phyloP scores from a whole-genome alignment of 2,329 filamentous ascomycete genomes.

The Ilyonectria destructans region DNA sequence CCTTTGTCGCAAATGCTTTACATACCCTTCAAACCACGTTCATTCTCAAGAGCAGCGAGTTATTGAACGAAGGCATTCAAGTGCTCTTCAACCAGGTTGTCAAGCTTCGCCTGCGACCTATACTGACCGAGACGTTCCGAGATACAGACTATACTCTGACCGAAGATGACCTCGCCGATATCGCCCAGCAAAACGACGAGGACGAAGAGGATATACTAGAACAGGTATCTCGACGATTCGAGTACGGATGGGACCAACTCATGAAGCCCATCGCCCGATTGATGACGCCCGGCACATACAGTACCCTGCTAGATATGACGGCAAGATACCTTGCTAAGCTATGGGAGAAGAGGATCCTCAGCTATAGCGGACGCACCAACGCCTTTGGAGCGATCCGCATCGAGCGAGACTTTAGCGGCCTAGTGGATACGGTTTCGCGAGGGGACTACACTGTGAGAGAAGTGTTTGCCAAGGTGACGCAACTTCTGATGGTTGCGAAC shows the following conservation, averaged over 20 bases:
- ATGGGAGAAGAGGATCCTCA: constrained; percentile 90
- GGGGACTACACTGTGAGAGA: constrained; percentile 86
- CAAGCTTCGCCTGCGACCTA: constrained; percentile 86
- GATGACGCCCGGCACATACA: constrained; percentile 84
- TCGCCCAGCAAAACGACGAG: constrained; percentile 69
- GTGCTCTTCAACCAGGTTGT: constrained; percentile 92
- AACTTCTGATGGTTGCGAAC: constrained; percentile 89
- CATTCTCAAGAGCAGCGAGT: constrained; percentile 82
- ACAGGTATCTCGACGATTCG: constrained; percentile 84
- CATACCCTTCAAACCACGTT: constrained; percentile 81
- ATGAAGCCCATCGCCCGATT: constrained; percentile 89
- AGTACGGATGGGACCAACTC: constrained; percentile 87
- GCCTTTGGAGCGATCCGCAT: constrained; percentile 86
- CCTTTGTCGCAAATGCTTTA: constrained; percentile 78
- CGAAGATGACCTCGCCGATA: constrained; percentile 73
- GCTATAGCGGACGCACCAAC: constrained; percentile 84
- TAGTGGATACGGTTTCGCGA: constrained; percentile 78
- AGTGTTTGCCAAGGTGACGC: constrained; percentile 81
- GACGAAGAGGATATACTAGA: constrained; percentile 72
- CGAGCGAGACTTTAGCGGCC: constrained; percentile 86
- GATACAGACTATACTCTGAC: constrained; percentile 88
- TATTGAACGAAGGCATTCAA: constrained; percentile 87
- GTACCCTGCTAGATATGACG: constrained; percentile 82
- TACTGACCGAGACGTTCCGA: constrained; percentile 90
- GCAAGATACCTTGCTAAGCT: constrained; percentile 82